These are phyloP conservation scores for Phellopilus nigrolimitatus DNA, from an alignment of 1,284 basidiomycete species.

Conservation along the genomic window DNA sequence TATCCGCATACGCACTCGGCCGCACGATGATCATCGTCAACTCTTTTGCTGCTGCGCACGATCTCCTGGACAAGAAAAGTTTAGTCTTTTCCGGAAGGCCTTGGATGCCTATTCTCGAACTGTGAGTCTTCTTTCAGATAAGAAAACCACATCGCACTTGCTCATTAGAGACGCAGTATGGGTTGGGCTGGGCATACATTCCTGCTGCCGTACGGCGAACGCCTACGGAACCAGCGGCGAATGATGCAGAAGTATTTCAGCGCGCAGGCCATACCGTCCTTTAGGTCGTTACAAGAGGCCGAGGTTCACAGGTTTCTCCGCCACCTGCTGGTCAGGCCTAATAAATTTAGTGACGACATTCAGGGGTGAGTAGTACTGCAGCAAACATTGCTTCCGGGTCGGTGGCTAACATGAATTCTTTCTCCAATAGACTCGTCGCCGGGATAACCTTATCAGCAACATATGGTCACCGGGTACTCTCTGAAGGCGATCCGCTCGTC, in stretches of 20 bases:
- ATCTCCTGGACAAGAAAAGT: constrained; percentile 32
- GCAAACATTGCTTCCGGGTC: background rate
- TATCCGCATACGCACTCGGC: constrained; percentile 25
- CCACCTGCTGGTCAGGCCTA: background rate
- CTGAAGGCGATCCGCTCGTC: constrained; percentile 31
- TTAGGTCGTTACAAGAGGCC: constrained; percentile 24
- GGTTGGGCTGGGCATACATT: background rate
- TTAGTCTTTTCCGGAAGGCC: constrained; percentile 30
- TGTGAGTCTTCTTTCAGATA: background rate
- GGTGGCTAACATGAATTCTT: no score
- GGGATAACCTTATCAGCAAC: background rate
- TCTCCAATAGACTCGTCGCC: background rate
- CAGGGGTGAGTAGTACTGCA: background rate
- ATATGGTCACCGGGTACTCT: background rate
- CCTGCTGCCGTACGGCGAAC: constrained; percentile 20
- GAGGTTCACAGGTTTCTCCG: background rate
- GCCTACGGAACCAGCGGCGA: constrained; percentile 29
- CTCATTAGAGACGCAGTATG: background rate
- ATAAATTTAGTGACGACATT: background rate
- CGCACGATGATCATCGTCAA: constrained; percentile 31
- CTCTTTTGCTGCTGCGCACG: constrained; percentile 28
- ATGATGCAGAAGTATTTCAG: constrained; percentile 29
- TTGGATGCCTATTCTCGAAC: background rate
- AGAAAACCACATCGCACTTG: no score
- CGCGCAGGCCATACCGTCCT: constrained; percentile 21